Evolutionary conservation across 2,329 filamentous ascomycete species (phyloP), one percentile per base, ranked within the genome.

Genomic region (Eutypa lata): DNA sequence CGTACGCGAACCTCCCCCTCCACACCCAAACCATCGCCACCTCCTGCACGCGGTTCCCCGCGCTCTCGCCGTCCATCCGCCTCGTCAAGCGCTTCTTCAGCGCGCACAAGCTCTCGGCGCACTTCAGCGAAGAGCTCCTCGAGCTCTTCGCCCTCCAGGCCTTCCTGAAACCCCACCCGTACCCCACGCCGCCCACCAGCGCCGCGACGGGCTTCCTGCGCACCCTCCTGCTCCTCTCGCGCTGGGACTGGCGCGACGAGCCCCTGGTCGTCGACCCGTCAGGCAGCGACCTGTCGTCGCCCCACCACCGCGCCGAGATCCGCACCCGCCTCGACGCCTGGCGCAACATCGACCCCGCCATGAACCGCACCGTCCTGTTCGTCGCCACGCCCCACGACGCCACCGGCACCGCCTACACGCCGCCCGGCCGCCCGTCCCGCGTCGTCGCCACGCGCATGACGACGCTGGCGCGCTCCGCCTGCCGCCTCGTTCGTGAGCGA

Each of bases 171-270:
- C 89, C 91, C 0, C 86, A 89, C 59, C 91, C 94, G 0, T 97
- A 90, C 88, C 74, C 81, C n/a, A n/a, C n/a, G 37, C 75, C 81
- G 0, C 93, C 95, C 0, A 88, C 88, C 0, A 93, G 87, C 61
- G 78, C 87, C 10, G 85, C 86, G 61, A 87, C 88, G 0, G 94
- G 90, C 4, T 93, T 99, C 66, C 72, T 96, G 26, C 85, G 92
- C 21, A 89, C 90, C 1, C 76, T 99, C 1, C 76, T 87, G 31
- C 88, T 93, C 68, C 77, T 99, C 14, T 84, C 91, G 1, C 81
- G 85, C 42, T 99, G 94, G 91, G 91, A 97, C 68, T 99, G 94
- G 94, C 84, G 89, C 26, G 78, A 86, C 7, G 87, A 91, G 50
- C 89, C 94, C 1, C 77, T 97, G 31, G 78, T 96, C 33, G 79